Percentiles rank a stretch among this genome's conserved stretches.
Conservation (phyloP, 2,329 filamentous ascomycete species). For the Neopestalotiopsis rosae region DNA sequence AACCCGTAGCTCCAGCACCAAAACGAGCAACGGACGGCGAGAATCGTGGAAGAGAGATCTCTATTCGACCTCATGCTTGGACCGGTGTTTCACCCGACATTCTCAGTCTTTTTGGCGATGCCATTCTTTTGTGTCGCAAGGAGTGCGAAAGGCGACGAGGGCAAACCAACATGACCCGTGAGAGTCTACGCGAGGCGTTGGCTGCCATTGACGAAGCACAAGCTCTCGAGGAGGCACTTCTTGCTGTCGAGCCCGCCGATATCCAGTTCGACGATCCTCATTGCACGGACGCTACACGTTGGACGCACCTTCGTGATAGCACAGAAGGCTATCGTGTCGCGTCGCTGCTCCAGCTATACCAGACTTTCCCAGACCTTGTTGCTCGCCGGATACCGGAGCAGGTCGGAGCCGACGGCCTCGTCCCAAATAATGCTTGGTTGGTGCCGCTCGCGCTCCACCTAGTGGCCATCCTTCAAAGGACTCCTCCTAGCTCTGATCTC, state of each 20-base stretch:
- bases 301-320: slow-evolving; percentile 7
- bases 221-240: slow-evolving; percentile 7
- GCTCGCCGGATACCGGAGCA: slow-evolving; percentile 10
- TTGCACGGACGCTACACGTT: neutral
- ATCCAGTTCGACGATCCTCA: neutral
- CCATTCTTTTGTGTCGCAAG: slow-evolving; percentile 4
- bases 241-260: neutral
- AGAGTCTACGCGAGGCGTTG: neutral
- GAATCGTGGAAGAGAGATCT: neutral
- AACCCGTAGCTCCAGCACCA: neutral
- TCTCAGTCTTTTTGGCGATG: slow-evolving; percentile 9
- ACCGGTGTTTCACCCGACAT: slow-evolving; percentile 16
- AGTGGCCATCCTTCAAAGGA: slow-evolving; percentile 1
- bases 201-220: slow-evolving; percentile 4
- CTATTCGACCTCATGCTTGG: slow-evolving; percentile 9
- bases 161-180: slow-evolving; percentile 6
- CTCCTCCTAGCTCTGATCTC: slow-evolving; percentile 8
- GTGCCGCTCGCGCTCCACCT: slow-evolving; percentile 11
- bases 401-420: slow-evolving; percentile 7
- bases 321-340: slow-evolving; percentile 15
- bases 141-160: slow-evolving; percentile 10
- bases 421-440: slow-evolving; percentile 8
- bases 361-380: slow-evolving; percentile 13
- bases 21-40: neutral
- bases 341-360: slow-evolving; percentile 12